These are phyloP conservation scores for Neurospora sp. DNA, from an alignment of 495 filamentous ascomycete species.

Conservation along the genomic window DNA sequence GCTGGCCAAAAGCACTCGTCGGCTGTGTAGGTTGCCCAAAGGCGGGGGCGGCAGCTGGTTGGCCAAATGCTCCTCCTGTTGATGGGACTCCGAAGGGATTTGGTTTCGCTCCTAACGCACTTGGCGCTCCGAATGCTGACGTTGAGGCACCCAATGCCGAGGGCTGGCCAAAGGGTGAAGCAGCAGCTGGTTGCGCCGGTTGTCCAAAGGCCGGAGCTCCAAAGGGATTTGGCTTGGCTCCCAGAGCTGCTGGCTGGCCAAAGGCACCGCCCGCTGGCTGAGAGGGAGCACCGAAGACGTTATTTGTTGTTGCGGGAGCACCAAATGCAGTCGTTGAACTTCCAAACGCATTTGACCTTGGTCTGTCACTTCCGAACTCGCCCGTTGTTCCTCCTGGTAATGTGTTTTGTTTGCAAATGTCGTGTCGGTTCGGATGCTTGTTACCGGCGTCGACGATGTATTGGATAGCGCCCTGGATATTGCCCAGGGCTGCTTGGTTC, in stretches of 20 bases:
- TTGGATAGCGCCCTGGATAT: slow-evolving; percentile 61
- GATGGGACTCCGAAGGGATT: slow-evolving; percentile 31
- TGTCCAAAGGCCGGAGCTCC: slow-evolving; percentile 32
- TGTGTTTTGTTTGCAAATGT: slow-evolving; percentile 46
- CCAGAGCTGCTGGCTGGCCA: slow-evolving; percentile 34
- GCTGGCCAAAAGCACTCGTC: slow-evolving; percentile 19
- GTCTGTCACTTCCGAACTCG: slow-evolving; percentile 11
- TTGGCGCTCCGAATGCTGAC: slow-evolving; percentile 6
- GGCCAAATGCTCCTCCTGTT: slow-evolving; percentile 27
- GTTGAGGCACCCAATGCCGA: slow-evolving; percentile 19
- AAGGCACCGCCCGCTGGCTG: slow-evolving; percentile 18
- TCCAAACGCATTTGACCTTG: slow-evolving; percentile 6
- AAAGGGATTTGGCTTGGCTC: slow-evolving; percentile 33
- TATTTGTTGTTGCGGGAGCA: background rate
- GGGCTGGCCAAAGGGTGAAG: slow-evolving; percentile 31
- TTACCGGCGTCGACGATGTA: slow-evolving; percentile 60
- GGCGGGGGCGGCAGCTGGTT: slow-evolving; percentile 23
- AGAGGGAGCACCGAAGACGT: background rate
- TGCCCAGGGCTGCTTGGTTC: slow-evolving; percentile 53
- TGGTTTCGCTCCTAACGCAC: slow-evolving; percentile 26
- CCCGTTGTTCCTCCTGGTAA: slow-evolving; percentile 24
- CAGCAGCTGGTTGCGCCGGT: slow-evolving; percentile 26
- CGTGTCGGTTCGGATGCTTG: slow-evolving; percentile 71
- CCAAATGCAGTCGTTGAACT: slow-evolving; percentile 7
- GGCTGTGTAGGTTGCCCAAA: slow-evolving; percentile 31